Evolutionary conservation across 179 eudicot species (phyloP).

Genomic region (Carnegiea gigantea): DNA sequence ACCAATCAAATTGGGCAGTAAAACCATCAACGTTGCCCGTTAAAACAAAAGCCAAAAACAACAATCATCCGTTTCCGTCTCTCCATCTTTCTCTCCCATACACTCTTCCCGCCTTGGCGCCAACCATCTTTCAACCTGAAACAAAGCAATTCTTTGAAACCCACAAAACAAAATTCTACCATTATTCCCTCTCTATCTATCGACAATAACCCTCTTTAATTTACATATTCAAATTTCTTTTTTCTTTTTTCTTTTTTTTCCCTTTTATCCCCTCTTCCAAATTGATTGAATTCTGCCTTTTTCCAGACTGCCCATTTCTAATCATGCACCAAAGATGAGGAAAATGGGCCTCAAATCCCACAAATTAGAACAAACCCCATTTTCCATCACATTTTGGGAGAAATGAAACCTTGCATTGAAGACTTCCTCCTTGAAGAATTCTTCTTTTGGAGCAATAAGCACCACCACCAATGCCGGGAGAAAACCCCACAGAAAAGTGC

Average conservation of each 20-base stretch:
- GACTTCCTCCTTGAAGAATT: background rate
- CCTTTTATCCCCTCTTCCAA: background rate
- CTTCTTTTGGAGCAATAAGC: slow-evolving; percentile 14
- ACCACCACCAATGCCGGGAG: slow-evolving; percentile 20
- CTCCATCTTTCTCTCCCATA: slow-evolving; percentile 10
- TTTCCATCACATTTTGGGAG: slow-evolving; percentile 7
- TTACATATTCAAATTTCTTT: background rate
- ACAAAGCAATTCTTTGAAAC: background rate
- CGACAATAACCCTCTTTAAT: background rate
- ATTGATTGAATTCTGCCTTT: background rate
- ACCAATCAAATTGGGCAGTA: slow-evolving; percentile 2
- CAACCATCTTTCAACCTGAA: slow-evolving; percentile 14
- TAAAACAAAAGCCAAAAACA: slow-evolving; percentile 21
- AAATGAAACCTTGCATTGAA: slow-evolving; percentile 20
- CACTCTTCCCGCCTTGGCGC: slow-evolving; percentile 14
- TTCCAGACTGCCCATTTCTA: slow-evolving; percentile 3
- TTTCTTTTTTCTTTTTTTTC: background rate
- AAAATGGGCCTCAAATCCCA: slow-evolving; percentile 13
- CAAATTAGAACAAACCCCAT: background rate
- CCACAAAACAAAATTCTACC: background rate
- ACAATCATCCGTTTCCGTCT: slow-evolving; percentile 16
- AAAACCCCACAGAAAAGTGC: slow-evolving; percentile 24
- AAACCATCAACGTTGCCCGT: slow-evolving; percentile 13
- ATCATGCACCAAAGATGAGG: slow-evolving; percentile 25
- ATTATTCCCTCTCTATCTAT: background rate